Conservation (phyloP, 2,329 filamentous ascomycete species). For the Epichloe sibirici region DNA sequence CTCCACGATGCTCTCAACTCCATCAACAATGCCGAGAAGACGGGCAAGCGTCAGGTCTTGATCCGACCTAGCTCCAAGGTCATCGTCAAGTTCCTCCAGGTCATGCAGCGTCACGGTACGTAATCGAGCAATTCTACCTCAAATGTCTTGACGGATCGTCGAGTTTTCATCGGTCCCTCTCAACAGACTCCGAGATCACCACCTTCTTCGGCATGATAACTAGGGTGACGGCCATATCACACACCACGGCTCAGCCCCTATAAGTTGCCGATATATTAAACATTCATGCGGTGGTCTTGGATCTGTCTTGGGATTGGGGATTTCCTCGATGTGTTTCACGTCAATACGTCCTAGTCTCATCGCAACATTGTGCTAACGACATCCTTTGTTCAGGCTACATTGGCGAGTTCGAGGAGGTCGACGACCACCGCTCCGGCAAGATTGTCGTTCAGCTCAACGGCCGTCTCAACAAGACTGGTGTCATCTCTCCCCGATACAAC, state of each 20-base stretch:
- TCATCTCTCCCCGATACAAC: constrained; percentile 99
- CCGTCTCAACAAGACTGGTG: constrained; percentile 95
- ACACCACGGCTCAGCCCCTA: constrained; percentile 92
- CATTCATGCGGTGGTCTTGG: constrained; percentile 66
- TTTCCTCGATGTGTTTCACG: constrained; percentile 8
- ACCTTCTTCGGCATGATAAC: constrained; percentile 91
- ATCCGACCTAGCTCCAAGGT: constrained; percentile 99
- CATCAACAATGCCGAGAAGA: constrained; percentile 99
- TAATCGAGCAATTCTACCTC: constrained; percentile 18
- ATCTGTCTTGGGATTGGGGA: constrained; percentile 28
- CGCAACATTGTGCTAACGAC: constrained; percentile 65
- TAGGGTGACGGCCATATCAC: constrained; percentile 76
- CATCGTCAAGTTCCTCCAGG: constrained; percentile 97
- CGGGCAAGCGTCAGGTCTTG: constrained; percentile 97
- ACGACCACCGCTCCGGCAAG: constrained; percentile 99
- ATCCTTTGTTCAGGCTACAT: constrained; percentile 64
- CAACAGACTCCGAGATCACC: constrained; percentile 10
- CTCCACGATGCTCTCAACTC: constrained; percentile 98
- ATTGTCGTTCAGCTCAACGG: constrained; percentile 99
- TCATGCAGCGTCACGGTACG: constrained; percentile 99
- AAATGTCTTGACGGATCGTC: not conserved
- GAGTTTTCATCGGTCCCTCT: not conserved
- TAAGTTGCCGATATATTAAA: constrained; percentile 98
- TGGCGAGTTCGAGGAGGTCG: constrained; percentile 98
- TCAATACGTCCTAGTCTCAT: constrained; percentile 73